Conservation (phyloP, 2,329 filamentous ascomycete species). For the Metarhizium rileyi region DNA sequence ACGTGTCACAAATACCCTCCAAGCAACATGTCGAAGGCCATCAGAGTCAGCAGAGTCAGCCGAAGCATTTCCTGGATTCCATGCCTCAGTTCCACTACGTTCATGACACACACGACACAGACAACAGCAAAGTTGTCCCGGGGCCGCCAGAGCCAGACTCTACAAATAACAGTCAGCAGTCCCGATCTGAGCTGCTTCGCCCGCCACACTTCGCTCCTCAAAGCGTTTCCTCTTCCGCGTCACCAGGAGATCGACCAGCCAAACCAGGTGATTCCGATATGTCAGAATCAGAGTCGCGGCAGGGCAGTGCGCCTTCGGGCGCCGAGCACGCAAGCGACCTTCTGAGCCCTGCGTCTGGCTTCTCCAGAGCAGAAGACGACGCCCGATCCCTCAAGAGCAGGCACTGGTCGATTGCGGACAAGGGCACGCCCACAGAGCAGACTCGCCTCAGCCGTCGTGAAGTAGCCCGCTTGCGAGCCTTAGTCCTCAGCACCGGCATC, state of each 20-base stretch:
- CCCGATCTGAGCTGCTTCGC: slow-evolving; percentile 38
- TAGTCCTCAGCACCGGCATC: slow-evolving; percentile 77
- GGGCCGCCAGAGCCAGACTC: slow-evolving; percentile 6
- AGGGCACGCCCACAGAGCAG: slow-evolving; percentile 25
- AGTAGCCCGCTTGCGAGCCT: slow-evolving; percentile 64
- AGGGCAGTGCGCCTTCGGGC: slow-evolving; percentile 16
- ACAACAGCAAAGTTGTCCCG: slow-evolving; percentile 10
- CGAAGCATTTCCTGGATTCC: slow-evolving; percentile 39
- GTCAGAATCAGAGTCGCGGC: slow-evolving; percentile 29
- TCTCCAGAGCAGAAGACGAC: slow-evolving; percentile 15
- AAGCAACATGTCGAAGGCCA: slow-evolving; percentile 20
- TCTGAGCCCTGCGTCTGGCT: slow-evolving; percentile 22
- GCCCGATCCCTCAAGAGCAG: slow-evolving; percentile 19
- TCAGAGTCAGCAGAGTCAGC: slow-evolving; percentile 18
- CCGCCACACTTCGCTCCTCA: slow-evolving; percentile 39
- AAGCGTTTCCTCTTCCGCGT: slow-evolving; percentile 27
- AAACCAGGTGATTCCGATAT: slow-evolving; percentile 21
- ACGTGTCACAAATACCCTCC: slow-evolving; percentile 25
- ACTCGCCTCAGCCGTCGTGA: slow-evolving; percentile 53
- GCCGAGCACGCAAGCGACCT: slow-evolving; percentile 25
- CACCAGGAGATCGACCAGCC: slow-evolving; percentile 15
- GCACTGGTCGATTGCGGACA: slow-evolving; percentile 44
- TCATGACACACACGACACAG: slow-evolving; percentile 14
- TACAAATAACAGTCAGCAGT: slow-evolving; percentile 27
- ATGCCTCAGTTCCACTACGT: slow-evolving; percentile 40